Conservation (phyloP, 495 filamentous ascomycete genomes). For the Neurospora tetraspora region DNA sequence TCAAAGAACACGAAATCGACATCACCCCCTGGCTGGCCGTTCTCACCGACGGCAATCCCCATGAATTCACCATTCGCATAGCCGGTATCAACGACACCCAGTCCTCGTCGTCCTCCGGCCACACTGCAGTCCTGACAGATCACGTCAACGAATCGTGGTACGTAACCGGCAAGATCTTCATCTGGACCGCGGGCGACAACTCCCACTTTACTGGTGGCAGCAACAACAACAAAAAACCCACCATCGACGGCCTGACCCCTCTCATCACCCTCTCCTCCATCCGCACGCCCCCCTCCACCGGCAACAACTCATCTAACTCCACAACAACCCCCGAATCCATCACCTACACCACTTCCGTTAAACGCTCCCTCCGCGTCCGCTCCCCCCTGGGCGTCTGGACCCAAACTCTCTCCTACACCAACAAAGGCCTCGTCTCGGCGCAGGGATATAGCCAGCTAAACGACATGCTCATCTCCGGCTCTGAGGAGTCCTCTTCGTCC, state of each 20-base stretch:
- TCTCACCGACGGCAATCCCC: constrained; percentile 51
- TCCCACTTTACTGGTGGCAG: not conserved
- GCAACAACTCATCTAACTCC: constrained; percentile 30
- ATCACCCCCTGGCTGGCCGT: constrained; percentile 68
- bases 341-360: constrained; percentile 46
- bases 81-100: constrained; percentile 47
- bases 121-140: constrained; percentile 34
- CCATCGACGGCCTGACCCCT: constrained; percentile 17
- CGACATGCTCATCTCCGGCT: constrained; percentile 51
- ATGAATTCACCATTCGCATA: constrained; percentile 64
- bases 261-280: constrained; percentile 25
- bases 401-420: constrained; percentile 50
- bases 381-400: constrained; percentile 52
- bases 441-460: constrained; percentile 54
- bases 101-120: constrained; percentile 17
- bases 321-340: constrained; percentile 34
- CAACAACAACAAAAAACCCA: constrained; percentile 1
- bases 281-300: constrained; percentile 30
- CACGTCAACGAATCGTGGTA: constrained; percentile 63
- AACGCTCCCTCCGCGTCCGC: constrained; percentile 44
- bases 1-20: constrained; percentile 75
- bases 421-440: constrained; percentile 47
- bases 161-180: constrained; percentile 47
- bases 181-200: not conserved
- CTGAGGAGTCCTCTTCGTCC: constrained; percentile 43